Conservation (phyloP, 116 monocot species). For the Phalaenopsis hybrid region DNA sequence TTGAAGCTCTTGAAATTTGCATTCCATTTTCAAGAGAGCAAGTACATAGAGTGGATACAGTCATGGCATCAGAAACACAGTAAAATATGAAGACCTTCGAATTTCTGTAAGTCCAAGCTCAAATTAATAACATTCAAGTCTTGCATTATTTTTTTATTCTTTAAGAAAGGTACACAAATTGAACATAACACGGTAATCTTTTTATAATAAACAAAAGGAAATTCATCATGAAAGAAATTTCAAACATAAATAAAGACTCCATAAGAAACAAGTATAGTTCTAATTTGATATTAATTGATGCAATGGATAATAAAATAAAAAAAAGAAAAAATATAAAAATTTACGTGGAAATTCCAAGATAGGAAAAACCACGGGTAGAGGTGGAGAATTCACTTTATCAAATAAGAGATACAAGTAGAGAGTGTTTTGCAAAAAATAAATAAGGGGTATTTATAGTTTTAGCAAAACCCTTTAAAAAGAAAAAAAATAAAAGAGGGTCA, state of each 20-base stretch:
- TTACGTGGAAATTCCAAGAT: too few species aligned
- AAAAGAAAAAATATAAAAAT: too few species aligned
- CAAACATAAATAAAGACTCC: not conserved
- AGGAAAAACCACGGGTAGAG: too few species aligned
- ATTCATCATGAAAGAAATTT: not conserved
- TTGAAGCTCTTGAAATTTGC: constrained; percentile 1
- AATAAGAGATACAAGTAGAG: too few species aligned
- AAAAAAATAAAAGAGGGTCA: too few species aligned
- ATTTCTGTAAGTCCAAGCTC: not conserved
- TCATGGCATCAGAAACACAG: not conserved
- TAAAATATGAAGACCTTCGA: not conserved
- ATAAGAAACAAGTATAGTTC: not conserved
- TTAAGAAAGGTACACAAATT: not conserved
- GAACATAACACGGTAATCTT: not conserved
- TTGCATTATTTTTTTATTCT: not conserved
- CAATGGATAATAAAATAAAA: too few species aligned
- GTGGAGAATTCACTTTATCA: too few species aligned
- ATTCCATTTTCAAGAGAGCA: not conserved
- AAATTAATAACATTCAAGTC: not conserved
- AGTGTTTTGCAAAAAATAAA: too few species aligned
- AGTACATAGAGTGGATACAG: not conserved
- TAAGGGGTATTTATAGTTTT: too few species aligned
- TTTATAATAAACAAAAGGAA: not conserved
- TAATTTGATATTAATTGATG: too few species aligned
- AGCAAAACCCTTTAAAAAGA: too few species aligned